Percentiles rank a stretch among this genome's conserved stretches.
Conservation (phyloP, 2,329 filamentous ascomycete genomes). For the Dothideomycetidae sp. region DNA sequence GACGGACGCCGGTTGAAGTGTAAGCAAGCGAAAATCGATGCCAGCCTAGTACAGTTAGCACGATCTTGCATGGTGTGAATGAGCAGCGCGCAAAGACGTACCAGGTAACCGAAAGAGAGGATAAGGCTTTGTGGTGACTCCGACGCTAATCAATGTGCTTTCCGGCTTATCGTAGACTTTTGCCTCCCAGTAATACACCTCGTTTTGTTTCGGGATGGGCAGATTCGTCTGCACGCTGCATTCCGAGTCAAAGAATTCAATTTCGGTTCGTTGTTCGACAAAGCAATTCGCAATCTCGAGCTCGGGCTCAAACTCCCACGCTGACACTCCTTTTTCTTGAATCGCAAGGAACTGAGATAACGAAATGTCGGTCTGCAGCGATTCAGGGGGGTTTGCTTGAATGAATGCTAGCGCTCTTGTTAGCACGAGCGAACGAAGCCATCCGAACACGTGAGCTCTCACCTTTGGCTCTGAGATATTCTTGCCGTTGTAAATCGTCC, state of each 20-base stretch:
- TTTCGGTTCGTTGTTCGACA: slow-evolving; percentile 88
- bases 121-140: slow-evolving; percentile 93
- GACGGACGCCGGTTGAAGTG: slow-evolving; percentile 69
- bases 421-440: too few relatives aligned
- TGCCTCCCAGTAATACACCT: slow-evolving; percentile 98
- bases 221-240: slow-evolving; percentile 96
- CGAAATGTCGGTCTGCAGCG: slow-evolving; percentile 89
- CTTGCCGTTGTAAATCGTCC: slow-evolving; percentile 80
- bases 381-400: slow-evolving; percentile 87
- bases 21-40: slow-evolving; percentile 92
- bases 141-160: slow-evolving; percentile 70
- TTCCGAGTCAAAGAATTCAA: slow-evolving; percentile 97
- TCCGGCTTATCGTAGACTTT: slow-evolving; percentile 98
- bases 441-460: slow-evolving; percentile 25
- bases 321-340: slow-evolving; percentile 98
- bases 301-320: slow-evolving; percentile 99
- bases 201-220: slow-evolving; percentile 94
- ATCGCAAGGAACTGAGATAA: slow-evolving; percentile 95
- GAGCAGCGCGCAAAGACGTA: too few relatives aligned
- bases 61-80: not conserved
- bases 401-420: slow-evolving; percentile 58
- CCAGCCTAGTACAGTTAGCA: slow-evolving; percentile 44
- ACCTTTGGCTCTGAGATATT: slow-evolving; percentile 95
- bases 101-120: slow-evolving; percentile 87
- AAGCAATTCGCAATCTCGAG: slow-evolving; percentile 98